Conservation (phyloP, 495 filamentous ascomycete genomes). For the Penicillium herquei region DNA sequence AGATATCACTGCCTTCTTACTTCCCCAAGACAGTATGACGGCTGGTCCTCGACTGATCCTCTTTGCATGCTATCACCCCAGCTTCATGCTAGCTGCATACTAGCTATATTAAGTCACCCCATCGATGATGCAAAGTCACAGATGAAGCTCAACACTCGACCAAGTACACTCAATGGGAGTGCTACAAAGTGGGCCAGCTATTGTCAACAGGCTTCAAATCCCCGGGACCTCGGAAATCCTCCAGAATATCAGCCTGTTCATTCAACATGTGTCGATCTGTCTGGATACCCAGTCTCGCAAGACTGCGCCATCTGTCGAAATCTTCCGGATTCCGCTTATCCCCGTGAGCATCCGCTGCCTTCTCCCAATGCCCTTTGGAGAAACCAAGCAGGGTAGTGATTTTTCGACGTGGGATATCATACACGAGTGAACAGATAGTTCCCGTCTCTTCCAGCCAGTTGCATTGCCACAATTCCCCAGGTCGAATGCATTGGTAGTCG, state of each 20-base stretch:
- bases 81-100: no score
- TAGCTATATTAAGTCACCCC: no score
- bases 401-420: constrained; percentile 29
- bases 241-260: constrained; percentile 39
- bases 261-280: constrained; percentile 35
- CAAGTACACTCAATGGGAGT: no score
- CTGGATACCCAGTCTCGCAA: constrained; percentile 34
- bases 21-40: neutral
- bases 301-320: constrained; percentile 31
- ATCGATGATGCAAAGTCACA: no score
- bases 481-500: constrained; percentile 39
- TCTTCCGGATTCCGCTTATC: constrained; percentile 37
- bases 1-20: neutral
- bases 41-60: no score
- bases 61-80: neutral
- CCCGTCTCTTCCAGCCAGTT: constrained; percentile 44
- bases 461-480: constrained; percentile 38
- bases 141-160: no score
- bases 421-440: constrained; percentile 39
- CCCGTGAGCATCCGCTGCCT: constrained; percentile 32
- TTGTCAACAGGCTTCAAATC: constrained; percentile 32
- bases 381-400: constrained; percentile 37
- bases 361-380: constrained; percentile 40
- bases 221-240: constrained; percentile 35
- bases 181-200: constrained; percentile 31